Base-by-base conservation (phyloP, 1,284 basidiomycete species). In the Fomitopsis schrenkii region DNA sequence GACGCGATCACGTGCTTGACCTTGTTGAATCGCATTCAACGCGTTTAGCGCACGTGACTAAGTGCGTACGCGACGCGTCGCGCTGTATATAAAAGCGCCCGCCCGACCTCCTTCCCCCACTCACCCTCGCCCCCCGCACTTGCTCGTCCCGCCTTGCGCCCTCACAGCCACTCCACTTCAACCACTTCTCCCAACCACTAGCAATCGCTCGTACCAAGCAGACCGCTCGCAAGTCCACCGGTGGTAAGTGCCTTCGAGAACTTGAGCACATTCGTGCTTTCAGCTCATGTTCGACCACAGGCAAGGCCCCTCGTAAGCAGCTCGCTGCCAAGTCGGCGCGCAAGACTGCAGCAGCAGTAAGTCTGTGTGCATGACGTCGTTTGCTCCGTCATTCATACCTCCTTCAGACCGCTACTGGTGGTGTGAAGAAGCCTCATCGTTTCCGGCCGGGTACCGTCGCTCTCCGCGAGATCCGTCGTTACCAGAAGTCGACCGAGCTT, bases 221-320 rank as follows among this genome's bases (percentile, higher is more conserved):
- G 82, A 93, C 90, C 71, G 89, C 87, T 66, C 87, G 87, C 78
- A 91, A 91, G 79, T 91, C 91, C 59, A 93, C 93, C 67, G 88
- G 90, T 84, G 91, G 80, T 77, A 67, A 67, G 76, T 67, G 17
- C n/a, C 50, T 17, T 50, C 60, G 48, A 5, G 44, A 19, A 22
- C 55, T 35, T 10, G 9, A 28, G 15, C 40, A 3, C 5, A 33
- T 17, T 12, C 6, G 28, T 15, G 14, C 28, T 33, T 22, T 22
- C 22, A 6, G 17, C 22, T 30, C 17, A 36, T 35, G 15, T 35
- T 38, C 12, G 19, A 3, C 35, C 26, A 5, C 46, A 73, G 85
- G 81, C 64, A 84, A 84, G 76, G 86, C 84, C 35, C 86, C 87
- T 61, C 83, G 85, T 69, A 88, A 87, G 76, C 86, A 88, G 74